Conservation (phyloP, 139 green algal genomes). For the Bryopsis sp. region DNA sequence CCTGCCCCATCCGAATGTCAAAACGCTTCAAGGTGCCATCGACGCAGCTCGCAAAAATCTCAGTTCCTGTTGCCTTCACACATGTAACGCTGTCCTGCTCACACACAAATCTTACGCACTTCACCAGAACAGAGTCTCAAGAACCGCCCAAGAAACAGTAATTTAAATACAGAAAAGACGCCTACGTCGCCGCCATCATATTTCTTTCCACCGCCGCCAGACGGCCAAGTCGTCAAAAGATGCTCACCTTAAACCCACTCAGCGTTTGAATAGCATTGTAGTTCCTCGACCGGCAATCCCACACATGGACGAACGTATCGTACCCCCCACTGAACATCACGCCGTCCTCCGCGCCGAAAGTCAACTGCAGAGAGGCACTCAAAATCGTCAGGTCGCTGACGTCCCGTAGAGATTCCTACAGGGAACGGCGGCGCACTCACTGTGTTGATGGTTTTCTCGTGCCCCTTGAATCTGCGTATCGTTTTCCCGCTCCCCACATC, state of each 20-base stretch:
- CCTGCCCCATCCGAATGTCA: slow-evolving; percentile 68
- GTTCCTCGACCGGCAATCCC: slow-evolving; percentile 76
- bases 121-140: too few species aligned
- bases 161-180: too few species aligned
- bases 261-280: slow-evolving; percentile 73
- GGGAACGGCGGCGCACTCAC: slow-evolving; percentile 36
- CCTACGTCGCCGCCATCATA: too few species aligned
- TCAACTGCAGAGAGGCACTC: slow-evolving; percentile 40
- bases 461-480: slow-evolving; percentile 78
- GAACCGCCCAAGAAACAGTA: too few species aligned
- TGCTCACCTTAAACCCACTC: slow-evolving; percentile 61
- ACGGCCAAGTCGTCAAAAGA: too few species aligned
- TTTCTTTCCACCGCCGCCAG: too few species aligned
- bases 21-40: slow-evolving; percentile 81
- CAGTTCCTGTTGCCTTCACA: slow-evolving; percentile 33
- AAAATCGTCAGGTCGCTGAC: not conserved
- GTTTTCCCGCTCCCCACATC: slow-evolving; percentile 75
- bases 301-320: slow-evolving; percentile 79
- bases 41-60: slow-evolving; percentile 71
- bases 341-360: slow-evolving; percentile 49
- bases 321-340: slow-evolving; percentile 79
- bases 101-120: too few species aligned
- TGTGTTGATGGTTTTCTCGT: slow-evolving; percentile 74
- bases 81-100: slow-evolving; percentile 76
- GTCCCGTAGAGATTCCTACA: too few species aligned